A percentile compares a stretch with the other conserved stretches of the same genome.
Evolutionary conservation across 129 eudicot species (phyloP).

Genomic region (Escallonia rubra): DNA sequence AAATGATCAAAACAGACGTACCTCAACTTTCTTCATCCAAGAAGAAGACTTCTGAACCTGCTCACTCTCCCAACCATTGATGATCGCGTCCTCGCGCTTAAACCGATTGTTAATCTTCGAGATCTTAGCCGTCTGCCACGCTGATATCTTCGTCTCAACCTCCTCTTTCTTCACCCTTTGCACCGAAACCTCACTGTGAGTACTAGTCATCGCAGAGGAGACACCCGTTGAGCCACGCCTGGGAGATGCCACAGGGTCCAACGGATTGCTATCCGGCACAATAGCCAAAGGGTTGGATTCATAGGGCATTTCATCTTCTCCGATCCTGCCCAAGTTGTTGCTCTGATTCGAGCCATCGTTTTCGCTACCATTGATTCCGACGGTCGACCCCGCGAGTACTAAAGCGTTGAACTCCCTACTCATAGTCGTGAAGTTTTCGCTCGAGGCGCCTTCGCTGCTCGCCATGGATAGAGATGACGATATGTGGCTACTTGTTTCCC

Average conservation of each 20-base stretch:
- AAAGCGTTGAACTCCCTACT: constrained; percentile 79
- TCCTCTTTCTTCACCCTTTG: constrained; percentile 78
- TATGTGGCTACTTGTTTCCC: constrained; percentile 48
- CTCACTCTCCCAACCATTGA: constrained; percentile 76
- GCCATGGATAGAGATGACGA: constrained; percentile 53
- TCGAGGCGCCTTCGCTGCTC: constrained; percentile 29
- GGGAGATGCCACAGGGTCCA: constrained; percentile 39
- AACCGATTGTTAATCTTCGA: constrained; percentile 81
- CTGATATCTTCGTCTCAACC: constrained; percentile 74
- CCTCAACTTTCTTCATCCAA: constrained; percentile 91
- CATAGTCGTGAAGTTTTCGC: constrained; percentile 73
- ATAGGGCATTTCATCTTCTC: constrained; percentile 36
- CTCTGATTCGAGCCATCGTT: constrained; percentile 9
- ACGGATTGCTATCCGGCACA: constrained; percentile 35
- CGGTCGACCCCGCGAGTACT: constrained; percentile 38
- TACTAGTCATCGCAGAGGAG: not conserved
- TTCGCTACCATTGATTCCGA: constrained; percentile 28
- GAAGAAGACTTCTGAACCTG: constrained; percentile 51
- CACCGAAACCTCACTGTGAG: constrained; percentile 33
- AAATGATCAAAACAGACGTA: constrained; percentile 11
- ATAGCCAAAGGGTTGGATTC: constrained; percentile 61
- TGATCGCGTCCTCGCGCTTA: constrained; percentile 75
- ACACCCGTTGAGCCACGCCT: not conserved
- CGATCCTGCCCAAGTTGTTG: constrained; percentile 41
- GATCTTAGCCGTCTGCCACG: constrained; percentile 83